Conservation (phyloP, 2,329 filamentous ascomycete species). For the Hyphodiscus sp. region DNA sequence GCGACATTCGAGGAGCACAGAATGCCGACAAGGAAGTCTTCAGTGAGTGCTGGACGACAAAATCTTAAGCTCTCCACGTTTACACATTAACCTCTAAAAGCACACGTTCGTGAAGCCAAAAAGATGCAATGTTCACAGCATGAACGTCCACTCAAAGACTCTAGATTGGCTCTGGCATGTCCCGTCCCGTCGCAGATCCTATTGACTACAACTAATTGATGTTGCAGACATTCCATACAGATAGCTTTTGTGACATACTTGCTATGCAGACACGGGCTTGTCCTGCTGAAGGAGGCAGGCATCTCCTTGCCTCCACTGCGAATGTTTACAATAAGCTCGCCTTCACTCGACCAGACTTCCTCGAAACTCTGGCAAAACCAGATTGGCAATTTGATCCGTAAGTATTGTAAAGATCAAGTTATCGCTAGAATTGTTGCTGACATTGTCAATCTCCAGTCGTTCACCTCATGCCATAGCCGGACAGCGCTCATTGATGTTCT, state of each 20-base stretch:
- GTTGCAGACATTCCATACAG: background rate
- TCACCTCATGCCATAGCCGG: background rate
- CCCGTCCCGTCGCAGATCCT: too few relatives aligned
- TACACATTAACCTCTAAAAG: background rate
- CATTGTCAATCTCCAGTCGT: background rate
- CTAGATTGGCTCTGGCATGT: too few relatives aligned
- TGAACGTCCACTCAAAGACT: background rate
- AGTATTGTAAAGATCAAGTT: background rate
- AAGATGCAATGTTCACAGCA: background rate
- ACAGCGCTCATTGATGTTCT: background rate
- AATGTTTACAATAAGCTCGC: slow-evolving; percentile 1
- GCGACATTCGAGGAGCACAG: slow-evolving; percentile 45
- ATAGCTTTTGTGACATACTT: background rate
- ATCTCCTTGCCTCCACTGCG: background rate
- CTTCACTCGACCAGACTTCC: background rate
- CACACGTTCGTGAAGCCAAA: background rate
- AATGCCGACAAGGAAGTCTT: slow-evolving; percentile 35
- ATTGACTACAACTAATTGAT: background rate
- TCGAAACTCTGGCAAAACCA: background rate
- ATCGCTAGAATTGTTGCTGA: background rate
- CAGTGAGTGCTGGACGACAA: background rate
- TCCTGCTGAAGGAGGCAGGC: background rate
- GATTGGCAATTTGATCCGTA: background rate
- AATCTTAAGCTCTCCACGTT: background rate
- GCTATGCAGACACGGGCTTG: background rate